Evolutionary conservation across 352 stramenopile genomes (phyloP).

Genomic region (Sclerospora graminicola): DNA sequence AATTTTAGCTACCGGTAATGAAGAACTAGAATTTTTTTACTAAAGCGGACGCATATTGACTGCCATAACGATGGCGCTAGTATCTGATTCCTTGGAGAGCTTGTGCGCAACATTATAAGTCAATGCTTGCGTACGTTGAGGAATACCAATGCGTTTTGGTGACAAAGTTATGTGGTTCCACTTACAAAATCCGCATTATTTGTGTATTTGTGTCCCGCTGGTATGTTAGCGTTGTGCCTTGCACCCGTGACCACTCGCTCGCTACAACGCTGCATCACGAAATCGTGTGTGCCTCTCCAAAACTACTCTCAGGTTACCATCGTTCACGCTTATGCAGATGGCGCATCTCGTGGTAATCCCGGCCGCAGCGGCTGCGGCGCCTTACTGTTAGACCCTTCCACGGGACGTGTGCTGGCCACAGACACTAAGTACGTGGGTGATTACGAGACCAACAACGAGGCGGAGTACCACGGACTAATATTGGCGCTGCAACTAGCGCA

Average conservation of each 20-base stretch:
- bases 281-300: neutral
- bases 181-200: too few species aligned
- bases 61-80: too few species aligned
- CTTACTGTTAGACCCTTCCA: slow-evolving; percentile 33
- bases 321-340: slow-evolving; percentile 48
- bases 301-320: neutral
- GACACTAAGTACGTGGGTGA: slow-evolving; percentile 42
- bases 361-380: slow-evolving; percentile 50
- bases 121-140: too few species aligned
- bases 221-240: too few species aligned
- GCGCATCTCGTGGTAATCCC: slow-evolving; percentile 62
- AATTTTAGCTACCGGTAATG: too few species aligned
- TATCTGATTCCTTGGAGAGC: too few species aligned
- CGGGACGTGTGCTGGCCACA: slow-evolving; percentile 30
- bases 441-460: slow-evolving; percentile 58
- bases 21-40: too few species aligned
- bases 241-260: neutral
- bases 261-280: slow-evolving; percentile 4
- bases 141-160: too few species aligned
- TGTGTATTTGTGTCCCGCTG: too few species aligned
- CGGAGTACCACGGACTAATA: slow-evolving; percentile 57
- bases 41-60: too few species aligned
- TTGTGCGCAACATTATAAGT: too few species aligned
- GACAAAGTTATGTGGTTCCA: too few species aligned
- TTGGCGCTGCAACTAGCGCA: slow-evolving; percentile 48